Conservation (phyloP, 345 rosid species). For the Pugionium cornutum region DNA sequence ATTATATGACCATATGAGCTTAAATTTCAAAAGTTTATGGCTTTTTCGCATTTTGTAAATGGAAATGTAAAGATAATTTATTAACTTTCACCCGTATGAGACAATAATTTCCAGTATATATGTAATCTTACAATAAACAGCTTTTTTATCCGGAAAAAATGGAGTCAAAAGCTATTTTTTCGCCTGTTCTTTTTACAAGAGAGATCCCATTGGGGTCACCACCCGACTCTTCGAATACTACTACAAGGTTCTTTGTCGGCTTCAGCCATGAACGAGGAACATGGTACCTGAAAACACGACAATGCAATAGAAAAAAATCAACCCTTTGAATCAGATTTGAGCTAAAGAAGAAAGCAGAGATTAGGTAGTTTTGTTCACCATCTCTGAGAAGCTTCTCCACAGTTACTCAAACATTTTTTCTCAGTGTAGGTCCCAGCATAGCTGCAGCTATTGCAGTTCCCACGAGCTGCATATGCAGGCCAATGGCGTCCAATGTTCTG, state of each 20-base stretch:
- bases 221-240: constrained; percentile 91
- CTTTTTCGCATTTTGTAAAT: too few relatives aligned
- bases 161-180: constrained; percentile 28
- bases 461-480: constrained; percentile 38
- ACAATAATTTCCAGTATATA: too few relatives aligned
- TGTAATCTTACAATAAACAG: not conserved
- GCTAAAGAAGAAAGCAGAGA: not conserved
- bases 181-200: constrained; percentile 56
- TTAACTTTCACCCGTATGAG: too few relatives aligned
- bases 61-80: too few relatives aligned
- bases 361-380: constrained; percentile 47
- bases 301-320: not conserved
- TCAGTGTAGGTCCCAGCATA: constrained; percentile 34
- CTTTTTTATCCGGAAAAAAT: constrained; percentile 6
- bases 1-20: too few relatives aligned
- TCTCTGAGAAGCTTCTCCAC: constrained; percentile 95
- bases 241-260: constrained; percentile 70
- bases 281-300: constrained; percentile 64
- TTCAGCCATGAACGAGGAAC: constrained; percentile 90
- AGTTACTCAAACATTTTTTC: constrained; percentile 48
- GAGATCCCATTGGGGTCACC: constrained; percentile 84
- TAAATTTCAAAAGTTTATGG: too few relatives aligned
- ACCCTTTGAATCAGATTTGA: not conserved
- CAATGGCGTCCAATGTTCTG: constrained; percentile 42
- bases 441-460: constrained; percentile 26